These are phyloP conservation scores for Penicillium expansum DNA, from an alignment of 2,329 filamentous ascomycete species.

Conservation along the genomic window DNA sequence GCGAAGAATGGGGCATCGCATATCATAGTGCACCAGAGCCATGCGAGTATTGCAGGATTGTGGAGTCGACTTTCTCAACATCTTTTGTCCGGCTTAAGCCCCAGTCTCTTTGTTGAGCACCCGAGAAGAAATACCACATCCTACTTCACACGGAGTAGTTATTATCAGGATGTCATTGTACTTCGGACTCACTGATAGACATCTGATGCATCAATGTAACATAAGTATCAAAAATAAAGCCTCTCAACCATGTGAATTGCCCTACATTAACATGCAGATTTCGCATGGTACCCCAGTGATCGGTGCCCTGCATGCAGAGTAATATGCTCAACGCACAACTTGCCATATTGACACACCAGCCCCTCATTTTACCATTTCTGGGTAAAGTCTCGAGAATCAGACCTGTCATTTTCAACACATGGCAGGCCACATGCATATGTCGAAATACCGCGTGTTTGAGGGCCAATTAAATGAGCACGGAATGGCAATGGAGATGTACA, in stretches of 20 bases:
- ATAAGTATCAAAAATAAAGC: not conserved
- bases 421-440: conserved; percentile 16
- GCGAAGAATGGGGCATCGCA: not conserved
- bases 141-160: too few species aligned
- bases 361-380: not conserved
- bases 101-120: not conserved
- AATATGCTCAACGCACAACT: conserved; percentile 9
- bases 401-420: conserved; percentile 26
- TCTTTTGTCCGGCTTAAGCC: not conserved
- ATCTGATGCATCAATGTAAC: too few species aligned
- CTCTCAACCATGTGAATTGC: not conserved
- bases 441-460: conserved; percentile 8
- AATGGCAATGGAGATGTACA: not conserved
- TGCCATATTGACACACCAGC: not conserved
- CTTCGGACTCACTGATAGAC: not conserved
- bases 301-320: conserved; percentile 15
- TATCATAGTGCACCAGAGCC: not conserved
- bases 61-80: conserved; percentile 13
- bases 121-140: not conserved
- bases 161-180: not conserved
- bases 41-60: conserved; percentile 19
- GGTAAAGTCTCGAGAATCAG: conserved; percentile 13
- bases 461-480: not conserved
- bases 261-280: not conserved
- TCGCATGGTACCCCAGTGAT: conserved; percentile 15